These are phyloP conservation scores for Alectoria sarmentosa DNA, from an alignment of 495 filamentous ascomycete genomes.

Conservation along the genomic window DNA sequence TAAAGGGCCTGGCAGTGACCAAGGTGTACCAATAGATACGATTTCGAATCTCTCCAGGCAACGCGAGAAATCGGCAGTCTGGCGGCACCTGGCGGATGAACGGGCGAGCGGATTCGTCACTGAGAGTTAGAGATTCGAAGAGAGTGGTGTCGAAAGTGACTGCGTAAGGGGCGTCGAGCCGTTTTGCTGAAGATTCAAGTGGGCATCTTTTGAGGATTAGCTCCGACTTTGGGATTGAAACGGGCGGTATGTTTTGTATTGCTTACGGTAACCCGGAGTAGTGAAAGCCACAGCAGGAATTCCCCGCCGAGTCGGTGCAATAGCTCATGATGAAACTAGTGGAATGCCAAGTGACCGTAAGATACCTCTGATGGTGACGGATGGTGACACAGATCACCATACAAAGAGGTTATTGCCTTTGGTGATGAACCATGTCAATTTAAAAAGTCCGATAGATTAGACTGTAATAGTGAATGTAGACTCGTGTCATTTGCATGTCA, in stretches of 20 bases:
- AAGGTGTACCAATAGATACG: constrained; percentile 7
- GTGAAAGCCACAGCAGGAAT: constrained; percentile 3
- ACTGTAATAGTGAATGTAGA: neutral
- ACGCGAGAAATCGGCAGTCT: neutral
- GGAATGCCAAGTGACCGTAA: neutral
- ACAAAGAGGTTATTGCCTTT: neutral
- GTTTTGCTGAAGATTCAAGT: neutral
- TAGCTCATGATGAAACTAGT: neutral
- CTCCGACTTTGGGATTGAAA: neutral
- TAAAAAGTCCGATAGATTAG: neutral
- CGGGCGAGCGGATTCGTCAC: neutral
- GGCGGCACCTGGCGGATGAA: neutral
- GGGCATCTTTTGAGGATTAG: neutral
- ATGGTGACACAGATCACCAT: neutral
- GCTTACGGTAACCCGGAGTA: constrained; percentile 6
- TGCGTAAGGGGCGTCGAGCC: neutral
- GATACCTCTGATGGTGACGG: neutral
- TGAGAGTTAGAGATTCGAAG: neutral
- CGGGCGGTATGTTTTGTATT: neutral
- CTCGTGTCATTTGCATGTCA: neutral
- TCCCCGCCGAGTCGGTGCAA: neutral
- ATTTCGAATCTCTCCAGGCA: constrained; percentile 15
- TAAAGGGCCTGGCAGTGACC: neutral
- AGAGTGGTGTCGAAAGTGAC: neutral
- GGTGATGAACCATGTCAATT: constrained; percentile 1